Conservation (phyloP, 1,284 basidiomycete species). For the Omphalotus olearius region DNA sequence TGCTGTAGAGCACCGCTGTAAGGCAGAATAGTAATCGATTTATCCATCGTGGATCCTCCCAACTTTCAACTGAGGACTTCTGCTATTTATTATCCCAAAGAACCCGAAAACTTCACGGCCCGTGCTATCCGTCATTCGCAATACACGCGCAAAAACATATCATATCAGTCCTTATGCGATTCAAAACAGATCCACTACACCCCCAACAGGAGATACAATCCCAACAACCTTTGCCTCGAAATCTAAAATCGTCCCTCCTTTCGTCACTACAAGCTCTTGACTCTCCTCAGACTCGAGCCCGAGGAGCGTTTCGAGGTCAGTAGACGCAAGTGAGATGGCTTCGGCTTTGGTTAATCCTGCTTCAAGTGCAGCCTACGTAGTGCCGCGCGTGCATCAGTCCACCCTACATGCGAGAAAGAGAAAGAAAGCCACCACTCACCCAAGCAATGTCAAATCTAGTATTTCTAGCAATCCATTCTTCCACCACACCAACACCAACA, state of each 20-base stretch:
- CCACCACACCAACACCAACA: constrained; percentile 47
- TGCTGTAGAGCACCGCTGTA: background rate
- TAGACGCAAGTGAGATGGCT: constrained; percentile 56
- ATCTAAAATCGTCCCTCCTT: constrained; percentile 48
- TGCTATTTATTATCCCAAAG: background rate
- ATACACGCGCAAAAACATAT: background rate
- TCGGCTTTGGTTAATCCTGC: constrained; percentile 39
- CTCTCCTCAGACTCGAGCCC: constrained; percentile 25
- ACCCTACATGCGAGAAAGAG: background rate
- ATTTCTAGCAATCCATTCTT: constrained; percentile 46
- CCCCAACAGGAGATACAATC: constrained; percentile 45
- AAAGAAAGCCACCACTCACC: constrained; percentile 26
- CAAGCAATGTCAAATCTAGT: constrained; percentile 52
- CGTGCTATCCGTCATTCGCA: background rate
- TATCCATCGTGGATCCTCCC: background rate
- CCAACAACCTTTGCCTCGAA: constrained; percentile 60
- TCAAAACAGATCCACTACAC: constrained; percentile 40
- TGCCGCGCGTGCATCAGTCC: background rate
- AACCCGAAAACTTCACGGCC: background rate
- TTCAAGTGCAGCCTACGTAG: constrained; percentile 22
- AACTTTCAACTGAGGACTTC: background rate
- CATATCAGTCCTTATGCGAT: background rate
- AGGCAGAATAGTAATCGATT: background rate
- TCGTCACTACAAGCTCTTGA: constrained; percentile 61
- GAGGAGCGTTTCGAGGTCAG: constrained; percentile 59